These are phyloP conservation scores for Cryptococcus deneoformans DNA, from an alignment of 1,284 basidiomycete species.

Conservation along the genomic window DNA sequence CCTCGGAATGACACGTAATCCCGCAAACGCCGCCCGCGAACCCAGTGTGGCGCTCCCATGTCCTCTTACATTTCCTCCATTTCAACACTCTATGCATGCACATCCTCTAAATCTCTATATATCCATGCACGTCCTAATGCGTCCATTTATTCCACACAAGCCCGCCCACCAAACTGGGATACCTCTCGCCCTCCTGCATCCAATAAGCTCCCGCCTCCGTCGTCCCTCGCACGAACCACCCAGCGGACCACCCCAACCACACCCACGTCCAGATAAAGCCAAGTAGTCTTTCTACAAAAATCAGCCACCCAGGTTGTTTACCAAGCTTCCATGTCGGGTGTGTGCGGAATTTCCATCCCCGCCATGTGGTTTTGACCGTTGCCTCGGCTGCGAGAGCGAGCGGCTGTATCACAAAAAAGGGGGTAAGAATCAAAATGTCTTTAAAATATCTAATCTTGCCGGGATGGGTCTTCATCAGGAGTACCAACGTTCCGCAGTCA, in stretches of 20 bases:
- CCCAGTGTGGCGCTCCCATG: not conserved
- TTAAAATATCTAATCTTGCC: not conserved
- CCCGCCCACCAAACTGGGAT: conserved; percentile 22
- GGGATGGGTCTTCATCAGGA: conserved; percentile 18
- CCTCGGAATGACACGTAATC: not conserved
- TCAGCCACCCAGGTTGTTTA: conserved; percentile 19
- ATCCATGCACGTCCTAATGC: conserved; percentile 9
- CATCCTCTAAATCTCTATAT: not conserved
- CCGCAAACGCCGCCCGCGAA: not conserved
- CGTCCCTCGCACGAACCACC: conserved; percentile 36
- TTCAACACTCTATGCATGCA: not conserved
- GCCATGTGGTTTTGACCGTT: conserved; percentile 26
- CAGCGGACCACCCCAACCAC: conserved; percentile 41
- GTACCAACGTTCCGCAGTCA: conserved; percentile 28
- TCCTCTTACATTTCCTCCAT: not conserved
- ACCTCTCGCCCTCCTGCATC: conserved; percentile 10
- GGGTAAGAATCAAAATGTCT: conserved; percentile 24
- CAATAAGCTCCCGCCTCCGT: conserved; percentile 24
- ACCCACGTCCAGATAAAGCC: conserved; percentile 43
- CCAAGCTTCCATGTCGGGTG: conserved; percentile 9
- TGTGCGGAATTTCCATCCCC: conserved; percentile 16
- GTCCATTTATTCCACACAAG: conserved; percentile 26
- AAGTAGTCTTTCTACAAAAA: conserved; percentile 26
- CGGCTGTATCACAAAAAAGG: conserved; percentile 43
- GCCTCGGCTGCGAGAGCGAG: conserved; percentile 36